Evolutionary conservation across 1,284 basidiomycete species (phyloP).

Genomic region (Grifola frondosa): DNA sequence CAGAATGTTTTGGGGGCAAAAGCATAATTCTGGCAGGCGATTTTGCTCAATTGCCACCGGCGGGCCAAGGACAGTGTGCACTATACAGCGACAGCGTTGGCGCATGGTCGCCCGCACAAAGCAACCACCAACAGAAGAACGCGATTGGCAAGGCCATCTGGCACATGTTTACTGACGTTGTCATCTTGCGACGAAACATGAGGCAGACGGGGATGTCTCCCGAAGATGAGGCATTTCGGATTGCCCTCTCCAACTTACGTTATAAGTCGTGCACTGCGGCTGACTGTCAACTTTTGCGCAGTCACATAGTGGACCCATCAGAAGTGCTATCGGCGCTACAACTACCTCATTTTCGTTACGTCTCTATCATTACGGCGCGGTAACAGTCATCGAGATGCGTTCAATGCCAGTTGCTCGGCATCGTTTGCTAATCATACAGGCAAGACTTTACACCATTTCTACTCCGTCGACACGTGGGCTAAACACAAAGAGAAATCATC

Average conservation of each 20-base stretch:
- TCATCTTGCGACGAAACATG: conserved; percentile 29
- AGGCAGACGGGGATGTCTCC: conserved; percentile 25
- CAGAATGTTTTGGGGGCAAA: background rate
- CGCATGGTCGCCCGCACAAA: background rate
- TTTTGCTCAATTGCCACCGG: conserved; percentile 6
- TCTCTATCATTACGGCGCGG: conserved; percentile 30
- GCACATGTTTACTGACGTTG: conserved; percentile 22
- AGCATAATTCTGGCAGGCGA: conserved; percentile 5
- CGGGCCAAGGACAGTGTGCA: background rate
- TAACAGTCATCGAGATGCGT: conserved; percentile 32
- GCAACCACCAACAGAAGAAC: background rate
- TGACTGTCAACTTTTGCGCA: no score
- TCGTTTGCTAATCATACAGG: conserved; percentile 29
- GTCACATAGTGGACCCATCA: no score
- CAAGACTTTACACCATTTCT: conserved; percentile 25
- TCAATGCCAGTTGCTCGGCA: conserved; percentile 28
- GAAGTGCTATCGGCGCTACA: no score
- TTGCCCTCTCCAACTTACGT: conserved; percentile 29
- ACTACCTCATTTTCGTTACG: conserved; percentile 24
- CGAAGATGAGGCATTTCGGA: conserved; percentile 30
- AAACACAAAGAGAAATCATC: background rate
- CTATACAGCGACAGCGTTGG: background rate
- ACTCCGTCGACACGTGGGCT: conserved; percentile 23
- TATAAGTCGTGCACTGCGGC: no score
- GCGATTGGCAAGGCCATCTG: conserved; percentile 22